Percentiles rank a stretch among this genome's conserved stretches.
Evolutionary conservation across 768 basidiomycete species (phyloP).

Genomic region (Mycena latifolia): DNA sequence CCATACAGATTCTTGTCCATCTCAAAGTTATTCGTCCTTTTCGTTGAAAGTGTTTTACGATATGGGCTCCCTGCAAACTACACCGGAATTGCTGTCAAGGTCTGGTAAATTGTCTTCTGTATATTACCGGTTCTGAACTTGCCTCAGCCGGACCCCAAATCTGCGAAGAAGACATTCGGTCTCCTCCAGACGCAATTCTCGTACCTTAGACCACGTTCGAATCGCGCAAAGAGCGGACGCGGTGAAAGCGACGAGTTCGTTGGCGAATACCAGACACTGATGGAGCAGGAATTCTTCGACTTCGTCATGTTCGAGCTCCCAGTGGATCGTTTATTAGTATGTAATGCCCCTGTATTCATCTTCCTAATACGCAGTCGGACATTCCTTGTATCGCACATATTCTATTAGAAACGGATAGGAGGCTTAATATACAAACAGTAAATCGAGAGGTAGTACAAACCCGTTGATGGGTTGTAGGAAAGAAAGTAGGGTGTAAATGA

Average conservation of each 20-base stretch:
- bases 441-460: slow-evolving; percentile 41
- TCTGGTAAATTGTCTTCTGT: slow-evolving; percentile 39
- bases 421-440: slow-evolving; percentile 37
- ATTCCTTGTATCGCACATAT: slow-evolving; percentile 47
- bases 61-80: slow-evolving; percentile 97
- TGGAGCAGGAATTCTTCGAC: slow-evolving; percentile 97
- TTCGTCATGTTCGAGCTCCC: slow-evolving; percentile 96
- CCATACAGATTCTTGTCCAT: slow-evolving; percentile 94
- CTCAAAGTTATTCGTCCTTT: slow-evolving; percentile 92
- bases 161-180: slow-evolving; percentile 81
- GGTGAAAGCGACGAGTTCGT: slow-evolving; percentile 74
- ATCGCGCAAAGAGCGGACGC: slow-evolving; percentile 57
- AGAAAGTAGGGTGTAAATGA: slow-evolving; percentile 29
- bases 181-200: slow-evolving; percentile 82
- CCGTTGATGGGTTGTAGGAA: slow-evolving; percentile 28
- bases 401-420: slow-evolving; percentile 59
- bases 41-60: slow-evolving; percentile 94
- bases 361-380: slow-evolving; percentile 35
- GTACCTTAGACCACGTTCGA: slow-evolving; percentile 83
- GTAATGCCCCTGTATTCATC: slow-evolving; percentile 28
- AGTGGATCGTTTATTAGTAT: slow-evolving; percentile 79
- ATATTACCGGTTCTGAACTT: slow-evolving; percentile 1
- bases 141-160: slow-evolving; percentile 86
- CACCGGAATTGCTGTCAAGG: slow-evolving; percentile 84
- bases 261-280: slow-evolving; percentile 91